A percentile compares a stretch with the other conserved stretches of the same genome.
Conservation (phyloP, 345 rosid species). For the Kandelia obovata region DNA sequence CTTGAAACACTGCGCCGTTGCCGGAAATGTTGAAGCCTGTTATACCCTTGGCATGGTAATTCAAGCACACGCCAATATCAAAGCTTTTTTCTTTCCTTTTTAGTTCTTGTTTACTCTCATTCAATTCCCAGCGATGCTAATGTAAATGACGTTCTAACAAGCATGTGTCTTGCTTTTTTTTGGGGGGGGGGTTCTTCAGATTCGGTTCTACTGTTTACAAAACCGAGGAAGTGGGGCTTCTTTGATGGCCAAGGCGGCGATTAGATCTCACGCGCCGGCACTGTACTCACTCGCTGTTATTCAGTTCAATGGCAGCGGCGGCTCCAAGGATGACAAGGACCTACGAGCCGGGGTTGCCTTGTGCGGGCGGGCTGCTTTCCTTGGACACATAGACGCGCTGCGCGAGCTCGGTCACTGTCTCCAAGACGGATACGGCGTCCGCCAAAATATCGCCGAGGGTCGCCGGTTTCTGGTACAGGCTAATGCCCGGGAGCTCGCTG, state of each 20-base stretch:
- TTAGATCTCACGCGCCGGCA: slow-evolving; percentile 75
- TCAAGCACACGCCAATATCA: neutral
- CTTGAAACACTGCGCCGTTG: slow-evolving; percentile 67
- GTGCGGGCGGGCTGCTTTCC: slow-evolving; percentile 87
- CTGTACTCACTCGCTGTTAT: slow-evolving; percentile 82
- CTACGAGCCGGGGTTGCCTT: slow-evolving; percentile 88
- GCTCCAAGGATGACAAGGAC: slow-evolving; percentile 86
- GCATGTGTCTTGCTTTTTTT: neutral
- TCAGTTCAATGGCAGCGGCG: slow-evolving; percentile 98
- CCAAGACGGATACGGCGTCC: slow-evolving; percentile 96
- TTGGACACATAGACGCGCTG: slow-evolving; percentile 84
- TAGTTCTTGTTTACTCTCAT: no score
- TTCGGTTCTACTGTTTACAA: slow-evolving; percentile 84
- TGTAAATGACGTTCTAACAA: neutral
- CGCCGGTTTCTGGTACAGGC: slow-evolving; percentile 93
- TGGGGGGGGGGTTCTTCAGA: slow-evolving; percentile 33
- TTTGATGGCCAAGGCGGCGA: slow-evolving; percentile 93
- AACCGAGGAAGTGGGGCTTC: slow-evolving; percentile 86
- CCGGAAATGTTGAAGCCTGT: slow-evolving; percentile 88
- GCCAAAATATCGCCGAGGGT: slow-evolving; percentile 74
- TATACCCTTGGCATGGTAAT: slow-evolving; percentile 95
- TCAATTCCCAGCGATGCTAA: neutral
- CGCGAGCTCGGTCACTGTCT: slow-evolving; percentile 99
- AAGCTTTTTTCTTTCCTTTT: neutral
- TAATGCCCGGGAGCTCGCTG: slow-evolving; percentile 82